Base-by-base conservation (phyloP, 169 alveolate species). In the Plasmodium reichenowi region DNA sequence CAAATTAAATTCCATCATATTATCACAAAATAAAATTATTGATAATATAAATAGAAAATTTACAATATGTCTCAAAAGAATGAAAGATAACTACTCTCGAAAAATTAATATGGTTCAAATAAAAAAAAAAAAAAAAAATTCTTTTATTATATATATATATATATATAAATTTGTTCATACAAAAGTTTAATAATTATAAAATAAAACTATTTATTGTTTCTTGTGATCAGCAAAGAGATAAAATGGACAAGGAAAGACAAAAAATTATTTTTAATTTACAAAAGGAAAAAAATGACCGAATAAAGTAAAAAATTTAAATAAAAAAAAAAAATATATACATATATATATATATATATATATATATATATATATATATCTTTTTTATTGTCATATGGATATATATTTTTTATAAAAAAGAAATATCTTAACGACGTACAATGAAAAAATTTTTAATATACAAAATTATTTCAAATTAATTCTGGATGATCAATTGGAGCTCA, bases 1-100 rank as follows among this genome's bases (percentile, higher is more conserved):
- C 29, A 78, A 78, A 63, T 45, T 78, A 54, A 78, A 67, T 20
- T 78, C 89, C 0, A 78, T 78, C 20, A 17, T 66, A 24, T 59
- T 78, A 15, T 78, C 89, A 4, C 76, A 78, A 66, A 78, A 78
- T 24, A 71, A 78, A 78, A 64, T 78, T 22, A 64, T 66, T 64
- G 76, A 68, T 2, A 76, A 78, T 50, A 64, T 78, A 48, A 78
- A 78, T 22, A 63, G 76, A 13, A 26, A 70, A 47, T 78, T 78
- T 66, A 64, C 50, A 5, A 64, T 45, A 7, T 64, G 47, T 24
- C 89, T 78, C 15, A 66, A 64, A 10, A 66, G 48, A 56, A 58
- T 71, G 8, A 50, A 50, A 59, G 48, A 56, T 29, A 66, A 78
- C 10, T 78, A 70, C 13, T 64, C 89, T 47, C 10, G 60, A 71